These are phyloP conservation scores for Roridomyces roridus DNA, from an alignment of 768 basidiomycete genomes.

Conservation along the genomic window DNA sequence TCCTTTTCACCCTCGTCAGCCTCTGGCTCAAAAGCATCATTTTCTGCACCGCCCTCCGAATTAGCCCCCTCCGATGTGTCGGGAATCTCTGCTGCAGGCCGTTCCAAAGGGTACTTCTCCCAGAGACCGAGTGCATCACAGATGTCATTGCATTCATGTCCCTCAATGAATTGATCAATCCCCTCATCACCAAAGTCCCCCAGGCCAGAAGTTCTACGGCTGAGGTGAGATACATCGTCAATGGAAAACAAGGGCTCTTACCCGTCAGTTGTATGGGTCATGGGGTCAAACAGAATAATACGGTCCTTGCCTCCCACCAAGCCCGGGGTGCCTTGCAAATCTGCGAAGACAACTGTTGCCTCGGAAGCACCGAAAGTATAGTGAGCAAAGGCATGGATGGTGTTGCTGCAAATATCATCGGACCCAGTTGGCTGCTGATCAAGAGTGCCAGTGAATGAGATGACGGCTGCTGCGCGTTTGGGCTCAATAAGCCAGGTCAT, in stretches of 20 bases:
- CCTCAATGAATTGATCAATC: neutral
- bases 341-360: neutral
- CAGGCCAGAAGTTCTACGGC: neutral
- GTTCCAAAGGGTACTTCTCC: too few species aligned
- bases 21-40: too few species aligned
- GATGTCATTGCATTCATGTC: neutral
- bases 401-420: neutral
- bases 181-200: neutral
- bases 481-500: conserved; percentile 1
- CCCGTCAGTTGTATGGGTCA: conserved; percentile 1
- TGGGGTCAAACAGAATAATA: neutral
- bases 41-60: too few species aligned
- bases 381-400: conserved; percentile 2
- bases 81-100: too few species aligned
- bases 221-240: neutral
- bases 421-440: neutral
- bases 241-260: neutral
- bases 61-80: too few species aligned
- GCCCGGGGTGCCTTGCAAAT: conserved; percentile 1
- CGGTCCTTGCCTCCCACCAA: neutral
- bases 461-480: neutral
- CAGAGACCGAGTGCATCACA: too few species aligned
- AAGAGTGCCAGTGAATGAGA: neutral
- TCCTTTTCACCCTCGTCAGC: too few species aligned
- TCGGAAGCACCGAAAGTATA: neutral